phyloP scores from a whole-genome alignment of 164 flowering plant genomes.

The Annona squamosa region DNA sequence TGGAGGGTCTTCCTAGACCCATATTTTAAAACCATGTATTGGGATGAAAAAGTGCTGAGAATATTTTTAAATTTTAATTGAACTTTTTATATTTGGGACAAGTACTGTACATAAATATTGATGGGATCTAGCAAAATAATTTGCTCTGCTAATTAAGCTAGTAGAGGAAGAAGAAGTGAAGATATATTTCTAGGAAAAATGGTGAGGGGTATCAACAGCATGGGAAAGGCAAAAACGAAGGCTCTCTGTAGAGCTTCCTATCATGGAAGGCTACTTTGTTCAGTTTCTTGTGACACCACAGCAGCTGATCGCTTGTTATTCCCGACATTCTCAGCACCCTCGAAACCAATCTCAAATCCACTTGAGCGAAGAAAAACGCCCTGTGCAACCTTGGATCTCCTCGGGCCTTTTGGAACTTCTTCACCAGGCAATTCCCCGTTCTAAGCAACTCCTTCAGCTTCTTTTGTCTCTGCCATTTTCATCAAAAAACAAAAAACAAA shows the following conservation, averaged over 20 bases:
- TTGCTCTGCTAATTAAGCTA: neutral
- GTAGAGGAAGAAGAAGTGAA: neutral
- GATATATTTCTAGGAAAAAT: neutral
- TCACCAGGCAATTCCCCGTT: slow-evolving; percentile 57
- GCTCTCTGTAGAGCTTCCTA: slow-evolving; percentile 43
- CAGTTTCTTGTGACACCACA: slow-evolving; percentile 70
- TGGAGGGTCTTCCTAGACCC: no score
- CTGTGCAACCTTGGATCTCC: slow-evolving; percentile 14
- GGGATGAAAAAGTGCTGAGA: no score
- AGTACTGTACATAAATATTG: no score
- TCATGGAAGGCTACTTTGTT: slow-evolving; percentile 31
- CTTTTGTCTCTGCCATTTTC: slow-evolving; percentile 60
- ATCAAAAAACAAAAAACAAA: neutral
- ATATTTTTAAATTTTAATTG: no score
- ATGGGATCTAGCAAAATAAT: no score
- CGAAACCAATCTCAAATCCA: slow-evolving; percentile 55
- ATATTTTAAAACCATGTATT: no score
- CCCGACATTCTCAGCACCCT: slow-evolving; percentile 66
- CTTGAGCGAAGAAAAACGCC: slow-evolving; percentile 36
- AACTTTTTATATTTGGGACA: no score
- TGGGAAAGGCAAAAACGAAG: slow-evolving; percentile 71
- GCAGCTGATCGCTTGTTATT: slow-evolving; percentile 51
- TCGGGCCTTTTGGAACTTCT: slow-evolving; percentile 52
- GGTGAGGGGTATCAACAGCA: slow-evolving; percentile 25
- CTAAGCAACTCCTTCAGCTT: slow-evolving; percentile 57